Conservation (phyloP, 345 rosid genomes). For the Dipteronia dyeriana region DNA sequence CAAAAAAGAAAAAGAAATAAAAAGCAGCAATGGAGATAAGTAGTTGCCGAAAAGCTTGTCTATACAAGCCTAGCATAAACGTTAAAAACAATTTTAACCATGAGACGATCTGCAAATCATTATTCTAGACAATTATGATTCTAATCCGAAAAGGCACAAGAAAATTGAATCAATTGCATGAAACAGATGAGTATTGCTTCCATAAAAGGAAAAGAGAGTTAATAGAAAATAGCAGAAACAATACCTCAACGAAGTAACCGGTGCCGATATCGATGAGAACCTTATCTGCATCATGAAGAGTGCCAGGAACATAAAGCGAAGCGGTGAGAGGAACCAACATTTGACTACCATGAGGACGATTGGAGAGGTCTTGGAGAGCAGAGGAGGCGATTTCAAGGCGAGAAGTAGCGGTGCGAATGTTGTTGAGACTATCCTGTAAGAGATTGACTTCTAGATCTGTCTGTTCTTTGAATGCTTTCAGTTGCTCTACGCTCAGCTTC, state of each 20-base stretch:
- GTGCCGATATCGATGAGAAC: constrained; percentile 96
- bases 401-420: constrained; percentile 86
- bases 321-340: constrained; percentile 95
- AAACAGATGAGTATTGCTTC: too few relatives aligned
- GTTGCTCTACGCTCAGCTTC: constrained; percentile 86
- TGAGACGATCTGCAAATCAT: too few relatives aligned
- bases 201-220: not conserved
- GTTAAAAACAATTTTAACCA: too few relatives aligned
- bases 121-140: too few relatives aligned
- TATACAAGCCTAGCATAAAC: too few relatives aligned
- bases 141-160: too few relatives aligned
- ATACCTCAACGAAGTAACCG: constrained; percentile 95
- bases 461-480: constrained; percentile 85
- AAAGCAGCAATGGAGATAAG: too few relatives aligned
- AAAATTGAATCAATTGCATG: too few relatives aligned
- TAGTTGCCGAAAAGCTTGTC: too few relatives aligned
- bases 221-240: not conserved
- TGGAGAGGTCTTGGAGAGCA: constrained; percentile 81
- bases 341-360: constrained; percentile 74
- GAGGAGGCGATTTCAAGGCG: constrained; percentile 79
- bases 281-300: constrained; percentile 75
- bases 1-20: too few relatives aligned
- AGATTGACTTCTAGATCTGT: constrained; percentile 89
- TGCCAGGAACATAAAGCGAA: constrained; percentile 87
- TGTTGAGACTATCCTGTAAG: constrained; percentile 91